Conservation (phyloP, 805 yeast genomes). For the Candida nitratophila region DNA sequence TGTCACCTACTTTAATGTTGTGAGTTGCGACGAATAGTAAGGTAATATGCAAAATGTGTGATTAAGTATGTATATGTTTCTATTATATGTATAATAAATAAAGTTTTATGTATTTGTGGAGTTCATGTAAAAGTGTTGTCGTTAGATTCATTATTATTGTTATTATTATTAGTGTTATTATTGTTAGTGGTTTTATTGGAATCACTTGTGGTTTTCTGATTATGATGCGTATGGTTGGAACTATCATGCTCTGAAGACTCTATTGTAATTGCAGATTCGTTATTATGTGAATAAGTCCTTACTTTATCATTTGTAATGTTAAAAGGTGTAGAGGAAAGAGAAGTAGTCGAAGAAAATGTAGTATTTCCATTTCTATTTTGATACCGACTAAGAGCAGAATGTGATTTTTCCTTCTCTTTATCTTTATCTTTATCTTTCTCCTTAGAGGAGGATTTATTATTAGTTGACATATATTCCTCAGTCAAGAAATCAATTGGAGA, state of each 20-base stretch:
- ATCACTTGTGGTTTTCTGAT: neutral
- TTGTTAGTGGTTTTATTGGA: neutral
- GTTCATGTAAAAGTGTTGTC: too few species aligned
- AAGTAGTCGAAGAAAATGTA: neutral
- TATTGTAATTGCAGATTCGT: neutral
- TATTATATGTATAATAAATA: too few species aligned
- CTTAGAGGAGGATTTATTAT: too few species aligned
- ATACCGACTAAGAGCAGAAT: neutral
- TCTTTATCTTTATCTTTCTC: too few species aligned
- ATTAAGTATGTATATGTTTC: too few species aligned
- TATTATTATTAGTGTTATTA: neutral
- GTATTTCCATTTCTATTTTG: too few species aligned
- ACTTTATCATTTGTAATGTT: neutral
- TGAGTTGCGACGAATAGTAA: too few species aligned
- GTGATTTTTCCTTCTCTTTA: neutral
- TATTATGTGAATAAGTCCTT: neutral
- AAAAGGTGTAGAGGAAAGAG: neutral
- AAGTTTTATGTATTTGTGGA: too few species aligned
- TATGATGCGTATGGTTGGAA: too few species aligned
- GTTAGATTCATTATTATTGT: neutral
- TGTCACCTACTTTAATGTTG: too few species aligned
- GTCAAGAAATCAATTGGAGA: conserved; percentile 30
- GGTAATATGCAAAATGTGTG: too few species aligned
- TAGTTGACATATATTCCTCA: conserved; percentile 17
- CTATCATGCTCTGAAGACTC: neutral